Evolutionary conservation across 495 filamentous ascomycete species (phyloP).

Genomic region (Xylaria sp.): DNA sequence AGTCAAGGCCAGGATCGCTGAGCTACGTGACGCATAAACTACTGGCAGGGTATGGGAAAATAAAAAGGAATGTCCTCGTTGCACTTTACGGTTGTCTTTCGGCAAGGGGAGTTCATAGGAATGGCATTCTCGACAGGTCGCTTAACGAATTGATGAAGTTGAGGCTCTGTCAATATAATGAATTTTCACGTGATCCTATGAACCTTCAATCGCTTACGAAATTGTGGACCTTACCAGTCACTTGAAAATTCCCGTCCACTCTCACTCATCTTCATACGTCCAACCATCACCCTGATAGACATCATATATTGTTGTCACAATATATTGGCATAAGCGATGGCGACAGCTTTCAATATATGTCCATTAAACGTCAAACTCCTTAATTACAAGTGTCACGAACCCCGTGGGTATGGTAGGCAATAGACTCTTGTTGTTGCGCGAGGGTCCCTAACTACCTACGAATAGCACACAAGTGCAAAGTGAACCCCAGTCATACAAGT

Average conservation of each 20-base stretch:
- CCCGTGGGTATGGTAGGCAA: too few species aligned
- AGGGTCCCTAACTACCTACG: too few species aligned
- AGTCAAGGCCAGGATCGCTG: slow-evolving; percentile 88
- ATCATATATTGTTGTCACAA: background rate
- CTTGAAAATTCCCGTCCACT: background rate
- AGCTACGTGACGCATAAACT: slow-evolving; percentile 60
- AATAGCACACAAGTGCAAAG: background rate
- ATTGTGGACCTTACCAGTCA: background rate
- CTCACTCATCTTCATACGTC: background rate
- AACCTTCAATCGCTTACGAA: background rate
- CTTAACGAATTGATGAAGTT: slow-evolving; percentile 45
- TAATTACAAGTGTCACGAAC: too few species aligned
- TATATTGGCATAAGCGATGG: background rate
- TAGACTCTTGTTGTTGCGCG: too few species aligned
- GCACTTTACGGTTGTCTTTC: slow-evolving; percentile 41
- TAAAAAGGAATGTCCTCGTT: slow-evolving; percentile 29
- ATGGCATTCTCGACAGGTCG: slow-evolving; percentile 41
- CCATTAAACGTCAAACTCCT: background rate
- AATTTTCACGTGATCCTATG: slow-evolving; percentile 27
- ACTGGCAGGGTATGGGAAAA: slow-evolving; percentile 37
- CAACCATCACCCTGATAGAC: background rate
- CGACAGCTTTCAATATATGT: background rate
- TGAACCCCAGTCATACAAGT: background rate
- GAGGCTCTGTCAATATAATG: slow-evolving; percentile 40
- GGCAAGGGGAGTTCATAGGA: slow-evolving; percentile 44